These are phyloP conservation scores for Penicillium fimorum DNA, from an alignment of 495 filamentous ascomycete species.

Conservation along the genomic window DNA sequence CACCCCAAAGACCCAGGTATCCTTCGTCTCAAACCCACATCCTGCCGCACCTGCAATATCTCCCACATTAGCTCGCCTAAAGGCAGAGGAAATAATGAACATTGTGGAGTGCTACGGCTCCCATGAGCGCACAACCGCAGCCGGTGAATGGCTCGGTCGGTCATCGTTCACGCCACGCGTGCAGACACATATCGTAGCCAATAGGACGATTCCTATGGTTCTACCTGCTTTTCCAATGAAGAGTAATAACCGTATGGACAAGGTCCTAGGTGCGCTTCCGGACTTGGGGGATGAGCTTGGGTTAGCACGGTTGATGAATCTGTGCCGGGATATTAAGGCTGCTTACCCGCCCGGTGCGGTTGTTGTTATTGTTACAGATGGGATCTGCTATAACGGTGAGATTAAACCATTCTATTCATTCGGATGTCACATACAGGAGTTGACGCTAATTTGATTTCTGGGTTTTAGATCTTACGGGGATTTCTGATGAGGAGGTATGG, in stretches of 20 bases:
- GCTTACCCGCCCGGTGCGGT: constrained; percentile 47
- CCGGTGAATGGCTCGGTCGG: constrained; percentile 10
- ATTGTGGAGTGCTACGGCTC: constrained; percentile 9
- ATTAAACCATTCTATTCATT: background rate
- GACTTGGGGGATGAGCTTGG: constrained; percentile 54
- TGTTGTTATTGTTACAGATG: constrained; percentile 51
- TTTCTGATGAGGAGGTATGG: constrained; percentile 51
- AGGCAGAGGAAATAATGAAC: constrained; percentile 8
- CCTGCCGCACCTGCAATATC: background rate
- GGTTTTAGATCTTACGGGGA: constrained; percentile 46
- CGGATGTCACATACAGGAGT: background rate
- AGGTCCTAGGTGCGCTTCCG: constrained; percentile 48
- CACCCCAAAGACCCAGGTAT: background rate
- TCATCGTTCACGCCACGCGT: constrained; percentile 9
- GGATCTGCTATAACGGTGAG: constrained; percentile 53
- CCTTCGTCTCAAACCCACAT: background rate
- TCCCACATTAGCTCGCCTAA: background rate
- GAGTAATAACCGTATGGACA: constrained; percentile 45
- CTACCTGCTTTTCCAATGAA: constrained; percentile 57
- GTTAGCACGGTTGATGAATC: constrained; percentile 41
- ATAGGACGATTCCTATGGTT: constrained; percentile 9
- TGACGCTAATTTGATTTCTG: background rate
- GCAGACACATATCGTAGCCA: constrained; percentile 2
- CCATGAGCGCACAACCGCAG: constrained; percentile 2
- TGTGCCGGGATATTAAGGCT: constrained; percentile 43